Percentiles rank a stretch among this genome's conserved stretches.
These are phyloP conservation scores for Botrytis byssoidea DNA, from an alignment of 2,329 filamentous ascomycete species.

Conservation along the genomic window DNA sequence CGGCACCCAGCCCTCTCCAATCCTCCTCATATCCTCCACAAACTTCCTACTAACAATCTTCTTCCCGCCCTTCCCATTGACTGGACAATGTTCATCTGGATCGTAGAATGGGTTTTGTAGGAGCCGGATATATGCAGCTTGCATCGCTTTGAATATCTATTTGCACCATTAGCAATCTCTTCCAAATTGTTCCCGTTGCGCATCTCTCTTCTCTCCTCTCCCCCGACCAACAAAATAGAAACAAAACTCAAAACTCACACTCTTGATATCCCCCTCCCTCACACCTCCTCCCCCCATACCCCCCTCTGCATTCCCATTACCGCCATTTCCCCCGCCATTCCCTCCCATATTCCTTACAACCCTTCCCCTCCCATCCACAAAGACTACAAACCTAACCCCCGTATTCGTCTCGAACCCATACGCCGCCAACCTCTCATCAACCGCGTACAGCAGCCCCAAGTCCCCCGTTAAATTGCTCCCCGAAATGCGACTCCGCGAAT, in stretches of 20 bases:
- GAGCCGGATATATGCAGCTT: conserved; percentile 85
- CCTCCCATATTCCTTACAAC: conserved; percentile 28
- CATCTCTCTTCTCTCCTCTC: conserved; percentile 10
- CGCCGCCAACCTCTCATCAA: conserved; percentile 88
- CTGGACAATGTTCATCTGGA: conserved; percentile 76
- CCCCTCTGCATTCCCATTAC: conserved; percentile 69
- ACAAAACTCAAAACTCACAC: conserved; percentile 8
- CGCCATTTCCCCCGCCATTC: conserved; percentile 42
- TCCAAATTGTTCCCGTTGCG: fast-evolving
- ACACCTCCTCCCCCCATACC: conserved; percentile 48
- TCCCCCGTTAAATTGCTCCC: conserved; percentile 61
- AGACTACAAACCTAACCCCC: conserved; percentile 82
- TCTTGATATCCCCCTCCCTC: conserved; percentile 70
- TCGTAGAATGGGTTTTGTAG: conserved; percentile 94
- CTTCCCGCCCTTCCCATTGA: conserved; percentile 53
- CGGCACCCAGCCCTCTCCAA: conserved; percentile 82
- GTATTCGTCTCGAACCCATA: conserved; percentile 98
- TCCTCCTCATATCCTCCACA: conserved; percentile 75
- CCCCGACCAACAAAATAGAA: not conserved
- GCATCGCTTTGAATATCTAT: conserved; percentile 83
- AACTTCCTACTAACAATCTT: conserved; percentile 83
- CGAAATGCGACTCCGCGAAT: conserved; percentile 57
- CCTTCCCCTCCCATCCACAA: conserved; percentile 86
- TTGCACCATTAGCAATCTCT: conserved; percentile 16
- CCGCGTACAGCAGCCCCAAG: conserved; percentile 84